These are phyloP conservation scores for Solanum habrochaites DNA, from an alignment of 257 asterid species.

Conservation along the genomic window DNA sequence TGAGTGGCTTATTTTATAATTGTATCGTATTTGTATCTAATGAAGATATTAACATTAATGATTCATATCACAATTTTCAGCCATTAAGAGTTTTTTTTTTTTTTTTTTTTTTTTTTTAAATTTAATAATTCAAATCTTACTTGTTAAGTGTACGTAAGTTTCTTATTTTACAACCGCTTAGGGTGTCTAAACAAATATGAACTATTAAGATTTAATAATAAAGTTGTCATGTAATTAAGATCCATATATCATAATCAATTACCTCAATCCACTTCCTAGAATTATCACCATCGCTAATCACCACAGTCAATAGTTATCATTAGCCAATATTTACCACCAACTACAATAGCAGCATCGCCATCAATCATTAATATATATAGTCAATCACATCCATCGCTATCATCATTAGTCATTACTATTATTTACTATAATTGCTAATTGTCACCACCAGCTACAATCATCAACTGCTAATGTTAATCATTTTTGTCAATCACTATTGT, in stretches of 20 bases:
- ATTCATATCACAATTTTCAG: not conserved
- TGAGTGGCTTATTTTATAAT: not conserved
- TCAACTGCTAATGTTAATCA: not conserved
- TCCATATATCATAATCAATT: not conserved
- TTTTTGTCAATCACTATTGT: not conserved
- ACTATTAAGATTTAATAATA: not conserved
- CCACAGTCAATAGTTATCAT: not conserved
- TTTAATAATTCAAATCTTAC: not conserved
- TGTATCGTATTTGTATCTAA: not conserved
- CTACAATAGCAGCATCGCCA: not conserved
- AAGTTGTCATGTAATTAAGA: not conserved
- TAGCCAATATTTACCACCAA: not conserved
- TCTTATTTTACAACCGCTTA: not conserved
- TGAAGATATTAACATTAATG: not conserved
- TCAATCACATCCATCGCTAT: too few relatives aligned
- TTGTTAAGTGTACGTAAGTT: not conserved
- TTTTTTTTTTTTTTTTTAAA: rapidly evolving
- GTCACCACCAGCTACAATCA: not conserved
- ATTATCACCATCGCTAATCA: not conserved
- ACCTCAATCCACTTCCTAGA: not conserved
- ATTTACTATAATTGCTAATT: not conserved
- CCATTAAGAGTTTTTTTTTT: not conserved
- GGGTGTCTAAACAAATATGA: not conserved
- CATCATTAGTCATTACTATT: not conserved
- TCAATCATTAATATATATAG: too few relatives aligned